These are phyloP conservation scores for Pichia manshurica DNA, from an alignment of 805 yeast species.

Conservation along the genomic window DNA sequence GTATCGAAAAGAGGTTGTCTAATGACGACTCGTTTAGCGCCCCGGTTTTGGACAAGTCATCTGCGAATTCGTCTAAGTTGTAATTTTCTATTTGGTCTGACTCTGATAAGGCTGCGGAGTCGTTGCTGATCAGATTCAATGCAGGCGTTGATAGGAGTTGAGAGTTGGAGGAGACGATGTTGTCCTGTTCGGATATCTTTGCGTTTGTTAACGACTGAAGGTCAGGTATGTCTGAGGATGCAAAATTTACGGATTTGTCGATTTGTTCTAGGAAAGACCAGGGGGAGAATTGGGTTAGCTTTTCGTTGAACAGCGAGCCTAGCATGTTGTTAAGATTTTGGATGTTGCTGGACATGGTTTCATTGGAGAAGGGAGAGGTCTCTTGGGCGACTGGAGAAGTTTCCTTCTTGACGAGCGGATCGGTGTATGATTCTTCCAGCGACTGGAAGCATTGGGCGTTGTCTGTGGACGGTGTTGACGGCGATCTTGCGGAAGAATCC, in stretches of 20 bases:
- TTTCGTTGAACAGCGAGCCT: slow-evolving; percentile 17
- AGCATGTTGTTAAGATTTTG: slow-evolving; percentile 16
- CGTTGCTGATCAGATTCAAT: neutral
- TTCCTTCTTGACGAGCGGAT: neutral
- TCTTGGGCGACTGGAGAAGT: neutral
- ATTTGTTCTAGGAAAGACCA: slow-evolving; percentile 20
- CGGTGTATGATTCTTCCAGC: slow-evolving; percentile 17
- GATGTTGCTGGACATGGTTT: slow-evolving; percentile 9
- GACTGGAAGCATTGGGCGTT: slow-evolving; percentile 8
- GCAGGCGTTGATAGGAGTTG: neutral
- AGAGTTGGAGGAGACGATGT: neutral
- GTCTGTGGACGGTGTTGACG: neutral
- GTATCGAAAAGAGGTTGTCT: slow-evolving; percentile 14
- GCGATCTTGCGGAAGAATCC: neutral
- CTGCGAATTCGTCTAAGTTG: neutral
- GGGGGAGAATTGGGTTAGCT: slow-evolving; percentile 15
- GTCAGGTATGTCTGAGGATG: too few species aligned
- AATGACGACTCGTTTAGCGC: neutral
- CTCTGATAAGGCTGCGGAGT: neutral
- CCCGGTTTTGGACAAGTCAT: neutral
- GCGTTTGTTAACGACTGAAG: neutral
- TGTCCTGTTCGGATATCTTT: too few species aligned
- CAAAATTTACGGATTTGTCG: neutral
- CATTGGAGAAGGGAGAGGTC: neutral
- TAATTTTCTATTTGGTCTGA: too few species aligned